Percentiles rank a stretch among this genome's conserved stretches.
phyloP scores from a whole-genome alignment of 768 basidiomycete genomes.

The Lentinula boryana region DNA sequence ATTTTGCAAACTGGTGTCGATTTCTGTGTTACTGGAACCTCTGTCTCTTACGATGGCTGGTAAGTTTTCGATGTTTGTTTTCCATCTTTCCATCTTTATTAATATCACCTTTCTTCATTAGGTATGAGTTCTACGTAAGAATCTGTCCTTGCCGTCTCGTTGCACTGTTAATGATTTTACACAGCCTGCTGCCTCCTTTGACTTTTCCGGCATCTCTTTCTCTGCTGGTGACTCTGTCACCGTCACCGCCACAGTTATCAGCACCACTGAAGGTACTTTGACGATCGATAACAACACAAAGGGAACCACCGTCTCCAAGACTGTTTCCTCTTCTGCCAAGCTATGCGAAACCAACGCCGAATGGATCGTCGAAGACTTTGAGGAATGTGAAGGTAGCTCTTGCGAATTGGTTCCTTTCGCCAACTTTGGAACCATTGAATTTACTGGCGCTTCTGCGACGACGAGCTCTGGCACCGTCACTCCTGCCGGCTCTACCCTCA shows the following conservation, averaged over 20 bases:
- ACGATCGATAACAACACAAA: constrained; percentile 5
- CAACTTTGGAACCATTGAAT: constrained; percentile 31
- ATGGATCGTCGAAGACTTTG: constrained; percentile 9
- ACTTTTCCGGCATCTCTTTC: constrained; percentile 1
- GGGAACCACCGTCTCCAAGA: background rate
- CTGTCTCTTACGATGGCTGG: constrained; percentile 3
- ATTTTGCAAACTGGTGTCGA: constrained; percentile 10
- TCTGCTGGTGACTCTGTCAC: constrained; percentile 7
- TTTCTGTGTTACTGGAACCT: background rate
- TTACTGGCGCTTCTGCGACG: constrained; percentile 24
- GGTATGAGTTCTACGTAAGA: constrained; percentile 4
- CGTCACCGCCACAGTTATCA: constrained; percentile 4
- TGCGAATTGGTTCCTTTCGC: constrained; percentile 24
- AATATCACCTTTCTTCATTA: background rate
- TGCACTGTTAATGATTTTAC: background rate
- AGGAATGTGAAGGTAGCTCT: constrained; percentile 2
- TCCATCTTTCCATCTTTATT: background rate
- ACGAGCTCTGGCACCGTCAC: constrained; percentile 18
- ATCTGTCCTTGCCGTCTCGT: background rate
- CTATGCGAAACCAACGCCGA: background rate
- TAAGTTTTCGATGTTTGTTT: background rate
- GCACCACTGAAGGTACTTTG: constrained; percentile 1
- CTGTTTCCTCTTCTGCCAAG: background rate
- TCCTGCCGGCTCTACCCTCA: constrained; percentile 24
- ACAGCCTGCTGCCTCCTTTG: background rate